A percentile compares a stretch with the other conserved stretches of the same genome.
Evolutionary conservation across 2,329 filamentous ascomycete genomes (phyloP).

Genomic region (Colletotrichum sojae): DNA sequence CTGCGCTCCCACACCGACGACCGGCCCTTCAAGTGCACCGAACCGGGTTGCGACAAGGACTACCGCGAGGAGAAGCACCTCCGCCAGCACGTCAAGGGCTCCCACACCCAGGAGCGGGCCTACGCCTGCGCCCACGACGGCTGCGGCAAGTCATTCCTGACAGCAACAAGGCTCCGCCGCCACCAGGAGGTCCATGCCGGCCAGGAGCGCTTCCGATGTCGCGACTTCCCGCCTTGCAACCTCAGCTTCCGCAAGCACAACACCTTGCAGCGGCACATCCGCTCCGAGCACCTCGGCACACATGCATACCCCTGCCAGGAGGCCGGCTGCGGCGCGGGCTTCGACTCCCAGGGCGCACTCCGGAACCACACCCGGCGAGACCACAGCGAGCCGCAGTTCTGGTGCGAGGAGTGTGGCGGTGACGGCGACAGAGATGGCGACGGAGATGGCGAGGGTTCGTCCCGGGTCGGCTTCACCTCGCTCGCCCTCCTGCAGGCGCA

Average conservation of each 20-base stretch:
- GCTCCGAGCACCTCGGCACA: conserved; percentile 79
- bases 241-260: conserved; percentile 90
- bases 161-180: conserved; percentile 81
- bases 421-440: conserved; percentile 60
- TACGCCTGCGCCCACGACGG: conserved; percentile 78
- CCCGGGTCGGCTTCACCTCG: conserved; percentile 76
- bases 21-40: conserved; percentile 81
- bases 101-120: conserved; percentile 79
- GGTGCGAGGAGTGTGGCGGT: conserved; percentile 80
- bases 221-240: conserved; percentile 77
- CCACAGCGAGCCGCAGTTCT: conserved; percentile 80
- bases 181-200: conserved; percentile 86
- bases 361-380: conserved; percentile 78
- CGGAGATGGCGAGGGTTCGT: conserved; percentile 54
- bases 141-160: conserved; percentile 87
- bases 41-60: conserved; percentile 81
- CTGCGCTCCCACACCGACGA: conserved; percentile 89
- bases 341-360: conserved; percentile 80
- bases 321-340: conserved; percentile 74
- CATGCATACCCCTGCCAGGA: conserved; percentile 80
- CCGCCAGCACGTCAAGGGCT: conserved; percentile 86
- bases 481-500: conserved; percentile 81
- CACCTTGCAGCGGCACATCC: conserved; percentile 86
- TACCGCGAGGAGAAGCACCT: conserved; percentile 92
- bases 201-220: conserved; percentile 82